Percentiles rank a stretch among this genome's conserved stretches.
Evolutionary conservation across 495 filamentous ascomycete species (phyloP).

Genomic region (Penicillium tannophilum): DNA sequence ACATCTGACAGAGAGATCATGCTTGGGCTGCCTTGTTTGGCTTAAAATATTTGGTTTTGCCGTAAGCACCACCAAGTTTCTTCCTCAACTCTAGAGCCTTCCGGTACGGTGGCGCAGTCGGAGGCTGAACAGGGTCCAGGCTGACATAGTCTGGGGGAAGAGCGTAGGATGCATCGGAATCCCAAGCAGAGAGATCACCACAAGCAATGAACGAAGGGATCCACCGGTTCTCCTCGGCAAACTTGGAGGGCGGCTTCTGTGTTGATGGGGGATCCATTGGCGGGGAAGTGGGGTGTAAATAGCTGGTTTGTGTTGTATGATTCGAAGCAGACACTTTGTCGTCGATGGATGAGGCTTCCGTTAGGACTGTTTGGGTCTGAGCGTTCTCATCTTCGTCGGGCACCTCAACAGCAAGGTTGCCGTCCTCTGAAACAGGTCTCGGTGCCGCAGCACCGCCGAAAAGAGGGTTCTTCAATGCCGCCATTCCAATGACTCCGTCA

Average conservation of each 20-base stretch:
- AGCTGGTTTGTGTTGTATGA: constrained; percentile 27
- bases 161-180: constrained; percentile 90
- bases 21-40: constrained; percentile 22
- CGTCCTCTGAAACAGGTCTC: constrained; percentile 49
- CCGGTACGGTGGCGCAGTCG: constrained; percentile 94
- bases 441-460: constrained; percentile 45
- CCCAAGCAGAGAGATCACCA: constrained; percentile 90
- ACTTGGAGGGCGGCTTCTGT: constrained; percentile 34
- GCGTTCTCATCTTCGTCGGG: constrained; percentile 48
- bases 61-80: constrained; percentile 75
- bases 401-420: constrained; percentile 64
- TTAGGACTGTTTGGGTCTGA: constrained; percentile 22
- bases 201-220: constrained; percentile 95
- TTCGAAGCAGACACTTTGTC: constrained; percentile 7
- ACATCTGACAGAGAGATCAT: constrained; percentile 13
- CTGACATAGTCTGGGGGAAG: constrained; percentile 76
- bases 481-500: constrained; percentile 36
- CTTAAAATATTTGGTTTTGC: constrained; percentile 64
- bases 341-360: constrained; percentile 2
- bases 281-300: constrained; percentile 33
- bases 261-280: constrained; percentile 24
- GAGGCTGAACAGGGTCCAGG: constrained; percentile 92
- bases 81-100: constrained; percentile 83
- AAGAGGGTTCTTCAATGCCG: constrained; percentile 48
- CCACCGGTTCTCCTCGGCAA: constrained; percentile 60